Conservation (phyloP, 345 rosid species). For the Euclidium syriacum region DNA sequence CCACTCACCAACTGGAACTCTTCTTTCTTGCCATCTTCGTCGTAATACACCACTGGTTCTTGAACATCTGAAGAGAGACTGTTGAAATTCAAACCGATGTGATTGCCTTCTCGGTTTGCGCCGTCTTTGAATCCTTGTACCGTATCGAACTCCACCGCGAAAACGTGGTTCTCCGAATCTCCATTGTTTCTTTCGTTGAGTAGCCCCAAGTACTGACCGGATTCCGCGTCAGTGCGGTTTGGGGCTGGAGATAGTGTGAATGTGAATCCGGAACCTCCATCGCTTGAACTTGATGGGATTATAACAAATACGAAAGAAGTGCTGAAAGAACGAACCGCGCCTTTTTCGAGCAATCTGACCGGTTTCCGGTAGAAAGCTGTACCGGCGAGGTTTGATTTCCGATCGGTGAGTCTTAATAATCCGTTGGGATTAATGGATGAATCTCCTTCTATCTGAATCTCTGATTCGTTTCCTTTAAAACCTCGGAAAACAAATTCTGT, state of each 20-base stretch:
- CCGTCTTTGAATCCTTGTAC: constrained; percentile 41
- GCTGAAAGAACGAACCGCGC: constrained; percentile 37
- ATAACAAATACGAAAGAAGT: constrained; percentile 51
- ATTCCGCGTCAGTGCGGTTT: constrained; percentile 22
- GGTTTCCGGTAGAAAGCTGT: constrained; percentile 25
- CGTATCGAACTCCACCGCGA: constrained; percentile 60
- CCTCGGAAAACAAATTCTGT: constrained; percentile 25
- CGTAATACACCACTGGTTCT: constrained; percentile 23
- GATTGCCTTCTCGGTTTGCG: constrained; percentile 31
- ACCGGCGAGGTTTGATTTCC: neutral
- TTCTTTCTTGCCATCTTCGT: neutral
- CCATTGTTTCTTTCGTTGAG: constrained; percentile 25
- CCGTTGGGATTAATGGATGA: constrained; percentile 16
- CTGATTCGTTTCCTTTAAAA: constrained; percentile 4
- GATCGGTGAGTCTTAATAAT: constrained; percentile 24
- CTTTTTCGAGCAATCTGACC: constrained; percentile 10
- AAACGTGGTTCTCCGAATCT: constrained; percentile 26
- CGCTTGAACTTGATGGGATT: constrained; percentile 21
- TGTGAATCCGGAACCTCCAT: constrained; percentile 57
- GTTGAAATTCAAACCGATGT: constrained; percentile 52
- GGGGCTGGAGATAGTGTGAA: constrained; percentile 44
- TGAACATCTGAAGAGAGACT: constrained; percentile 18
- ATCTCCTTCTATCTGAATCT: neutral
- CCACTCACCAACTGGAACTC: constrained; percentile 37
- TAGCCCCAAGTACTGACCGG: constrained; percentile 47